Evolutionary conservation across 352 stramenopile genomes (phyloP).

Genomic region (Globisporangium radiosum): DNA sequence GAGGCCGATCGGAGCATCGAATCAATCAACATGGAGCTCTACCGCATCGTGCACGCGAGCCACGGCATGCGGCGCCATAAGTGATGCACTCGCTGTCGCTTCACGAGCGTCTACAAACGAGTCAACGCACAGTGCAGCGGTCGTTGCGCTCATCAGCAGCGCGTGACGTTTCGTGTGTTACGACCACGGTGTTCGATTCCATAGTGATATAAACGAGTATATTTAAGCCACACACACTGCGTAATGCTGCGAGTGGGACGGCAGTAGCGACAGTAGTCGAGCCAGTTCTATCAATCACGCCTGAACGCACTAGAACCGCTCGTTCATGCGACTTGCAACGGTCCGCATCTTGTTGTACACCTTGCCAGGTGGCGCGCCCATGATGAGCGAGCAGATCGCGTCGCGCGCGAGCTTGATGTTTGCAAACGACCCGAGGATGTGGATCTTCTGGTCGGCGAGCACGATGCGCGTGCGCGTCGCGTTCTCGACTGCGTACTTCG

Average conservation of each 20-base stretch:
- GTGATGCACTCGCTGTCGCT: too few species aligned
- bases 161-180: too few species aligned
- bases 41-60: conserved; percentile 55
- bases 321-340: conserved; percentile 98
- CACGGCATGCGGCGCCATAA: conserved; percentile 18
- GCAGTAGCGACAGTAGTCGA: background rate
- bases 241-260: background rate
- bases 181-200: too few species aligned
- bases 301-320: conserved; percentile 80
- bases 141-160: too few species aligned
- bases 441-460: conserved; percentile 96
- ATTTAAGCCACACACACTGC: background rate
- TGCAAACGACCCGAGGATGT: conserved; percentile 97
- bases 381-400: conserved; percentile 87
- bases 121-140: too few species aligned
- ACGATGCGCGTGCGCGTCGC: conserved; percentile 98
- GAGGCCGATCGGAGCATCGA: conserved; percentile 76
- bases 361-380: conserved; percentile 98
- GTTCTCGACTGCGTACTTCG: conserved; percentile 99
- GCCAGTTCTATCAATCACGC: background rate
- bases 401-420: conserved; percentile 98
- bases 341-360: conserved; percentile 99
- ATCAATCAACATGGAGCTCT: conserved; percentile 61
- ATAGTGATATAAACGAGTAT: background rate
- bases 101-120: too few species aligned